These are phyloP conservation scores for Colletotrichum kahawae DNA, from an alignment of 2,329 filamentous ascomycete species.

Conservation along the genomic window DNA sequence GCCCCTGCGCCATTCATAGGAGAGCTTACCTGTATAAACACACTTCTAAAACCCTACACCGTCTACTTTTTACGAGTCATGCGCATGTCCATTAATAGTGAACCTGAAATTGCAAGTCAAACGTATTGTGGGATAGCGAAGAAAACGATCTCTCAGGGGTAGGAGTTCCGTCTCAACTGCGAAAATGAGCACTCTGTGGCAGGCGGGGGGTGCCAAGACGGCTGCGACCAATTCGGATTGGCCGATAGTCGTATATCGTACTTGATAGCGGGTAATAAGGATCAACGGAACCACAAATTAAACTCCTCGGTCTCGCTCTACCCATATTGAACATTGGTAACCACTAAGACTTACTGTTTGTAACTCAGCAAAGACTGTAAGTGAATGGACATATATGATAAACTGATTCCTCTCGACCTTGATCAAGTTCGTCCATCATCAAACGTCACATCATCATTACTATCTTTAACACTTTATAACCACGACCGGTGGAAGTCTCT, in stretches of 20 bases:
- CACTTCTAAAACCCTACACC: too few relatives aligned
- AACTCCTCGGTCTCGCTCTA: background rate
- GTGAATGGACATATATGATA: background rate
- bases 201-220: too few relatives aligned
- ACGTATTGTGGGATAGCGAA: too few relatives aligned
- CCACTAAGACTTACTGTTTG: background rate
- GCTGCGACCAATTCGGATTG: background rate
- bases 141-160: too few relatives aligned
- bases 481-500: background rate
- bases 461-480: background rate
- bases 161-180: too few relatives aligned
- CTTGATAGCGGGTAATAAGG: background rate
- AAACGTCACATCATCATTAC: background rate
- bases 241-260: background rate
- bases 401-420: background rate
- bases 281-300: background rate
- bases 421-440: background rate
- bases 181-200: too few relatives aligned
- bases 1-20: too few relatives aligned
- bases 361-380: background rate
- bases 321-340: background rate
- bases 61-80: too few relatives aligned
- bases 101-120: too few relatives aligned
- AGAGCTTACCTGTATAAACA: too few relatives aligned
- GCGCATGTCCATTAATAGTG: too few relatives aligned